phyloP scores from a whole-genome alignment of 2,329 filamentous ascomycete species.

The Curvularia sp. region DNA sequence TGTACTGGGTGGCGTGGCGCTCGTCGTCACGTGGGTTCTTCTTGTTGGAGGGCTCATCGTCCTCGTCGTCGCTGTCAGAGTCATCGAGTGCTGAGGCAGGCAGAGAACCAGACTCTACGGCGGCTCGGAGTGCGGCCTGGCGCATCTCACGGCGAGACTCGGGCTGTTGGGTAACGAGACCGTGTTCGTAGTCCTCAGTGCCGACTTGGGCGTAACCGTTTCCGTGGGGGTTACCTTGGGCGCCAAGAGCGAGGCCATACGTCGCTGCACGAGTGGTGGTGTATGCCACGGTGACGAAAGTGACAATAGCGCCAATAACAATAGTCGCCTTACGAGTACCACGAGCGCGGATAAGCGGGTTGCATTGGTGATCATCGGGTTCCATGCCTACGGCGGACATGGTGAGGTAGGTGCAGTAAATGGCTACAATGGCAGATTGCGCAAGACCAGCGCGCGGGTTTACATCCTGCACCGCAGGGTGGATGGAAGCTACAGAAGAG shows the following conservation, averaged over 20 bases:
- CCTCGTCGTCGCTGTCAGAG: constrained; percentile 69
- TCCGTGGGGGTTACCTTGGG: constrained; percentile 61
- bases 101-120: constrained; percentile 89
- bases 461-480: constrained; percentile 86
- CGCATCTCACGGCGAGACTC: constrained; percentile 85
- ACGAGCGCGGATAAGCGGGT: constrained; percentile 84
- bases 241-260: constrained; percentile 78
- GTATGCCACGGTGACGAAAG: constrained; percentile 95
- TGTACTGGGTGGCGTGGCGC: constrained; percentile 88
- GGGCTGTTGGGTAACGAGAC: constrained; percentile 86
- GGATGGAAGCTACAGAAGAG: constrained; percentile 84
- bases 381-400: constrained; percentile 99
- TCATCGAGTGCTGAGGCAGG: constrained; percentile 88
- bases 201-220: constrained; percentile 64
- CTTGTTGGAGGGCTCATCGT: constrained; percentile 59
- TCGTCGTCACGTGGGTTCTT: constrained; percentile 83
- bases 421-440: constrained; percentile 95
- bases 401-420: constrained; percentile 98
- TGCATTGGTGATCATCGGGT: constrained; percentile 91
- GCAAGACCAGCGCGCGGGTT: constrained; percentile 94
- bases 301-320: constrained; percentile 91
- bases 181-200: constrained; percentile 80
- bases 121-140: constrained; percentile 85
- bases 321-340: constrained; percentile 90
- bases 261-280: constrained; percentile 96